Evolutionary conservation across 345 rosid species (phyloP).

Genomic region (Salix purpurea): DNA sequence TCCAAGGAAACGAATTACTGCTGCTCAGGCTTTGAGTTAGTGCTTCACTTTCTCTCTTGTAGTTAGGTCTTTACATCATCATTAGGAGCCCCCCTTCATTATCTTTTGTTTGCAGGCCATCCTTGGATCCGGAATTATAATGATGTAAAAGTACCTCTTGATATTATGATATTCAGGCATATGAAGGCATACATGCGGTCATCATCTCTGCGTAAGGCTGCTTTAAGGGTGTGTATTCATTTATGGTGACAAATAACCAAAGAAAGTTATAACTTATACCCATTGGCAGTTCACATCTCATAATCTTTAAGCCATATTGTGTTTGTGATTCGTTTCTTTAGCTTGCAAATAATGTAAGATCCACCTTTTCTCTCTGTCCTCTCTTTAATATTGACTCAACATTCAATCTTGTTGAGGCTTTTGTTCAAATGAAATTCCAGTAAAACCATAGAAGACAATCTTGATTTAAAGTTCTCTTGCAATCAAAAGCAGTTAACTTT

Average conservation of each 20-base stretch:
- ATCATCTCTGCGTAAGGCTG: constrained; percentile 84
- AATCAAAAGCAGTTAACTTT: neutral
- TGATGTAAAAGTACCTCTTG: constrained; percentile 62
- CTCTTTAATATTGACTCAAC: neutral
- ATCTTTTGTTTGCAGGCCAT: constrained; percentile 56
- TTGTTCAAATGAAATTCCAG: neutral
- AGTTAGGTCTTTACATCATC: constrained; percentile 7
- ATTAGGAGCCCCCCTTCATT: constrained; percentile 11
- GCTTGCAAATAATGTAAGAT: neutral
- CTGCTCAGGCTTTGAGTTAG: constrained; percentile 92
- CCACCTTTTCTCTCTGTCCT: neutral
- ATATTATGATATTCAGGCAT: constrained; percentile 63
- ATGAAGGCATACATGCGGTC: constrained; percentile 78
- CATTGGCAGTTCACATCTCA: too few relatives aligned
- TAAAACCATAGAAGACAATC: neutral
- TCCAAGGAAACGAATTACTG: constrained; percentile 84
- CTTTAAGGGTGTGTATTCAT: constrained; percentile 64
- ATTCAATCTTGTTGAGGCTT: neutral
- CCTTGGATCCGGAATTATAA: constrained; percentile 68
- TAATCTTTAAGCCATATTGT: too few relatives aligned
- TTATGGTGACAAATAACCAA: neutral
- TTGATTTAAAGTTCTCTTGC: neutral
- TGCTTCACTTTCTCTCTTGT: constrained; percentile 21
- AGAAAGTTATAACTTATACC: too few relatives aligned
- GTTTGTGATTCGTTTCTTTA: too few relatives aligned